phyloP scores from a whole-genome alignment of 495 filamentous ascomycete species.

The Lophium mytilinum region DNA sequence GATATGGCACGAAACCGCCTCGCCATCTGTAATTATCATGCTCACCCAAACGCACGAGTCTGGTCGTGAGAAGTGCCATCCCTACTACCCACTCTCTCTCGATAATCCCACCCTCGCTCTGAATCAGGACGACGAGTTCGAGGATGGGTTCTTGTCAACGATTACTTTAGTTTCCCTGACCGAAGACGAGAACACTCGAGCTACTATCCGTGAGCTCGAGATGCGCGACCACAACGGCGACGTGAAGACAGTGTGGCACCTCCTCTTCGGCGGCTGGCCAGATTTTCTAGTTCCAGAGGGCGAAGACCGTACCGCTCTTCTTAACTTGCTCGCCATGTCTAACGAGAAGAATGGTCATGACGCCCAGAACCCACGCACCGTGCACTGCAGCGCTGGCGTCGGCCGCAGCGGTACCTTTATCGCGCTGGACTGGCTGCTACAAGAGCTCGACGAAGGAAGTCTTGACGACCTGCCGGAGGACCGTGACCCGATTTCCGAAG shows the following conservation, averaged over 20 bases:
- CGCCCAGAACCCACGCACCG: constrained; percentile 66
- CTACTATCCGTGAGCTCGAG: constrained; percentile 49
- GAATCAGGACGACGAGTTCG: constrained; percentile 54
- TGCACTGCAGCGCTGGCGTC: constrained; percentile 93
- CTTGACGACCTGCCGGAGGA: constrained; percentile 42
- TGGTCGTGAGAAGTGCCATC: constrained; percentile 80
- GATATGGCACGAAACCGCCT: constrained; percentile 75
- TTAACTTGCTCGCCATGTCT: constrained; percentile 70
- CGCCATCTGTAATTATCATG: constrained; percentile 87
- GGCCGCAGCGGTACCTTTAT: constrained; percentile 94
- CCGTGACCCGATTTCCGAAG: constrained; percentile 59
- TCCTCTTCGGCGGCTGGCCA: constrained; percentile 88
- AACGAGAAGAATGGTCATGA: constrained; percentile 55
- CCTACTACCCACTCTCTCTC: constrained; percentile 67
- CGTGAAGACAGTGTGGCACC: constrained; percentile 74
- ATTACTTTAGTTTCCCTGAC: constrained; percentile 44
- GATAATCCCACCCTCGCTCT: constrained; percentile 47
- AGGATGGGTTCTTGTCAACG: constrained; percentile 49
- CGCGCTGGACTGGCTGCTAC: constrained; percentile 79
- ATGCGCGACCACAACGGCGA: constrained; percentile 50
- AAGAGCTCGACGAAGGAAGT: constrained; percentile 68
- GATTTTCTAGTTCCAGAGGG: constrained; percentile 84
- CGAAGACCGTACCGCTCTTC: constrained; percentile 66
- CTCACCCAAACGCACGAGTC: constrained; percentile 82
- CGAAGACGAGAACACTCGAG: constrained; percentile 42